These are phyloP conservation scores for Fulvia fulva DNA, from an alignment of 2,329 filamentous ascomycete species.

Conservation along the genomic window DNA sequence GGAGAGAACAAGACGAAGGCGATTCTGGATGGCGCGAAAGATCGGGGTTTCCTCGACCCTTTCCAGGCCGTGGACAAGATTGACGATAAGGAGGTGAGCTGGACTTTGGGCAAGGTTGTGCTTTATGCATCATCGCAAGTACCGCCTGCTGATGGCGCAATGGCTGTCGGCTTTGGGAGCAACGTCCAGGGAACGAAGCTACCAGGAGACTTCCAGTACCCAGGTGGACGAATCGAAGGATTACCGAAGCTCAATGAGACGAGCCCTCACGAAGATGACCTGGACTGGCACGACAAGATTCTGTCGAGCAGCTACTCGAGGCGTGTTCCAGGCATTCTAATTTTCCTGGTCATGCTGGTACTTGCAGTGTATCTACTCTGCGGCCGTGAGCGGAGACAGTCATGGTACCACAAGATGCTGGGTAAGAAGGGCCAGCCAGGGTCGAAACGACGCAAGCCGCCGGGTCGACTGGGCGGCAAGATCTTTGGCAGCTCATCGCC, in stretches of 20 bases:
- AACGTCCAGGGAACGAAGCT: slow-evolving; percentile 54
- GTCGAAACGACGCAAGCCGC: slow-evolving; percentile 24
- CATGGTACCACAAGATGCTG: slow-evolving; percentile 53
- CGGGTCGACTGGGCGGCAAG: slow-evolving; percentile 43
- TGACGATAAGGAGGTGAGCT: slow-evolving; percentile 85
- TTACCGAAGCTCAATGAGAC: slow-evolving; percentile 38
- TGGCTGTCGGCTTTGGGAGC: slow-evolving; percentile 89
- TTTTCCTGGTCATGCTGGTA: slow-evolving; percentile 71
- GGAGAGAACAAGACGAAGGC: slow-evolving; percentile 69
- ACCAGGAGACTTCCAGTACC: slow-evolving; percentile 72
- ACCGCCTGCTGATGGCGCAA: slow-evolving; percentile 56
- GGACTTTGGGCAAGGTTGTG: slow-evolving; percentile 95
- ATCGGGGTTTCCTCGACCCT: slow-evolving; percentile 72
- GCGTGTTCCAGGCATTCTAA: slow-evolving; percentile 67
- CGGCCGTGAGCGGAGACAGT: slow-evolving; percentile 68
- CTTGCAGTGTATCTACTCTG: slow-evolving; percentile 69
- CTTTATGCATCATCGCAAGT: slow-evolving; percentile 90
- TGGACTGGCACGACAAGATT: slow-evolving; percentile 56
- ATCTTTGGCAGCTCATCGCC: slow-evolving; percentile 58
- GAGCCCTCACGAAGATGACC: slow-evolving; percentile 41
- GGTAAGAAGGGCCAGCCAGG: slow-evolving; percentile 44
- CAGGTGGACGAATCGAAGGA: slow-evolving; percentile 47
- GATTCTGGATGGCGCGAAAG: slow-evolving; percentile 60
- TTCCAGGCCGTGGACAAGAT: slow-evolving; percentile 95
- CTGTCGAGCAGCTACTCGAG: slow-evolving; percentile 61